phyloP scores from a whole-genome alignment of 352 stramenopile genomes.

The Globisporangium emineosum region DNA sequence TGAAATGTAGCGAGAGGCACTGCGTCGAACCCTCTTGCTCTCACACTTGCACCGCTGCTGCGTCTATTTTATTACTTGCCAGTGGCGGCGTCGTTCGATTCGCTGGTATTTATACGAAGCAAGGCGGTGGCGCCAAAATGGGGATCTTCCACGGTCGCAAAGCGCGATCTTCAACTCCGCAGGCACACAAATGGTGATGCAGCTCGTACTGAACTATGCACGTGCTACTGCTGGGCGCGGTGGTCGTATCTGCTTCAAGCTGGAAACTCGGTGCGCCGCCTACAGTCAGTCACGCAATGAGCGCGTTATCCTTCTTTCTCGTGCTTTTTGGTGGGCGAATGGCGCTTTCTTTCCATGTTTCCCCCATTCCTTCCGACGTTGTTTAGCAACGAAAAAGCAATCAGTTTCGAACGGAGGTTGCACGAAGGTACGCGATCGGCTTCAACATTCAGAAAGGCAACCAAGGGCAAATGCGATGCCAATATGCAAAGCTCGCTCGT shows the following conservation, averaged over 20 bases:
- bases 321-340: neutral
- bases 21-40: neutral
- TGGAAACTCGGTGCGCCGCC: neutral
- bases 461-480: neutral
- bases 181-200: neutral
- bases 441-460: constrained; percentile 1
- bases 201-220: neutral
- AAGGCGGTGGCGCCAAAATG: neutral
- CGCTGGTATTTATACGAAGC: constrained; percentile 10
- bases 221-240: neutral
- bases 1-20: no score
- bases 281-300: neutral
- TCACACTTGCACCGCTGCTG: neutral
- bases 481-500: no score
- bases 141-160: constrained; percentile 4
- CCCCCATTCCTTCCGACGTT: constrained; percentile 20
- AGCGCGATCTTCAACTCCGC: neutral
- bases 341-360: constrained; percentile 22
- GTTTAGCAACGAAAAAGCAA: constrained; percentile 2
- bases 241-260: neutral
- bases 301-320: neutral
- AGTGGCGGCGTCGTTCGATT: neutral
- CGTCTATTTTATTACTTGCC: neutral
- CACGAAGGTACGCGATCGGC: constrained; percentile 22
- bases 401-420: constrained; percentile 20